Evolutionary conservation across 2,329 filamentous ascomycete species (phyloP).

Genomic region (Metarhizium sp.): DNA sequence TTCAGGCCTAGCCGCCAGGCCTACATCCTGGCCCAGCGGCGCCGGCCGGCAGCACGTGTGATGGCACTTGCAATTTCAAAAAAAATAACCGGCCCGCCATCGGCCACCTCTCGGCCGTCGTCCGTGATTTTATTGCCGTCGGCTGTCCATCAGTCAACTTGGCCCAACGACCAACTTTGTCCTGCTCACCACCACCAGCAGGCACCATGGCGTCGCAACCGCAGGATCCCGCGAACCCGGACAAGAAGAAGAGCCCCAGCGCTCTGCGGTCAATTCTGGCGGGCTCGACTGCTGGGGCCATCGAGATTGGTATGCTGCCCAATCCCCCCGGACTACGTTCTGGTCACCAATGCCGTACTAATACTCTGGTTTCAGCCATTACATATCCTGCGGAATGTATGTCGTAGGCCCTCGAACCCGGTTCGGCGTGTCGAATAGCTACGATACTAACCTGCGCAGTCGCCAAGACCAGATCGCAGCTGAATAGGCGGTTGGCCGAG

Average conservation of each 20-base stretch:
- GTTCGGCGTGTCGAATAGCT: background rate
- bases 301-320: slow-evolving; percentile 68
- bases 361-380: slow-evolving; percentile 43
- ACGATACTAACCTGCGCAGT: slow-evolving; percentile 37
- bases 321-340: background rate
- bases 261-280: slow-evolving; percentile 83
- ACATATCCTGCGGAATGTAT: slow-evolving; percentile 91
- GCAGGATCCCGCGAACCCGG: slow-evolving; percentile 13
- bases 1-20: no score
- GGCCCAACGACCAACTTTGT: background rate
- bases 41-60: no score
- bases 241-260: slow-evolving; percentile 51
- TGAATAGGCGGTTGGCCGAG: slow-evolving; percentile 74
- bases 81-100: background rate
- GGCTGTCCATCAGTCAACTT: background rate
- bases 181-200: background rate
- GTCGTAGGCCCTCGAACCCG: slow-evolving; percentile 16
- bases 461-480: slow-evolving; percentile 88
- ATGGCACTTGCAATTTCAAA: no score
- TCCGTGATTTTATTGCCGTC: background rate
- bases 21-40: no score
- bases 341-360: slow-evolving; percentile 11
- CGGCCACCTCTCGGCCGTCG: background rate
- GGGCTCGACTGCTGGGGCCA: slow-evolving; percentile 83
- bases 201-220: slow-evolving; percentile 19